These are phyloP conservation scores for Epithele typhae DNA, from an alignment of 768 basidiomycete genomes.

Conservation along the genomic window DNA sequence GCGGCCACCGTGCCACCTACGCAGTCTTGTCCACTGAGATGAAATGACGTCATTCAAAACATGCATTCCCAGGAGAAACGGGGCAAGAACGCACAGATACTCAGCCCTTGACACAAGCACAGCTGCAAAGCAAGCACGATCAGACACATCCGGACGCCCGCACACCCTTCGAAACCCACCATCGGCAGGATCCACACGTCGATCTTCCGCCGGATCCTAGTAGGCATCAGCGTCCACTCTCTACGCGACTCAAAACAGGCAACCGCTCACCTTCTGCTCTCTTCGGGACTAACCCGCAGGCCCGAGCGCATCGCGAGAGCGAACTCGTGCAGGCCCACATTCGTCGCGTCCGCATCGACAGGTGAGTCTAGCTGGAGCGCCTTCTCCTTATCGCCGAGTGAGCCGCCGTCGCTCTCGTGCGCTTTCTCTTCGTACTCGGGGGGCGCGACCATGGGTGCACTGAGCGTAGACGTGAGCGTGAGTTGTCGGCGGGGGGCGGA, in stretches of 20 bases:
- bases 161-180: neutral
- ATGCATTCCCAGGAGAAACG: no score
- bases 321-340: constrained; percentile 16
- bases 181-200: constrained; percentile 26
- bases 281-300: constrained; percentile 4
- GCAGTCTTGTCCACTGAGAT: constrained; percentile 30
- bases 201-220: constrained; percentile 22
- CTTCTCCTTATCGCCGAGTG: neutral
- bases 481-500: neutral
- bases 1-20: no score
- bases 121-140: constrained; percentile 7
- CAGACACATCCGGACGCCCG: neutral
- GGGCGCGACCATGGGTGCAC: no score
- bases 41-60: no score
- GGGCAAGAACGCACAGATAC: constrained; percentile 16
- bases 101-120: constrained; percentile 27
- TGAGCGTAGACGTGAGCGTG: no score
- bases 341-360: neutral
- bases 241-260: neutral
- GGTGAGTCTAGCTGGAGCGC: neutral
- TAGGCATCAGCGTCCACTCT: neutral
- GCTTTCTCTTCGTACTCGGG: no score
- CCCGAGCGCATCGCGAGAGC: constrained; percentile 12
- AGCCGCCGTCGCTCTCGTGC: no score
- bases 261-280: constrained; percentile 4